Evolutionary conservation across 2,329 filamentous ascomycete genomes (phyloP).

Genomic region (Dothiorella sarmentorum): DNA sequence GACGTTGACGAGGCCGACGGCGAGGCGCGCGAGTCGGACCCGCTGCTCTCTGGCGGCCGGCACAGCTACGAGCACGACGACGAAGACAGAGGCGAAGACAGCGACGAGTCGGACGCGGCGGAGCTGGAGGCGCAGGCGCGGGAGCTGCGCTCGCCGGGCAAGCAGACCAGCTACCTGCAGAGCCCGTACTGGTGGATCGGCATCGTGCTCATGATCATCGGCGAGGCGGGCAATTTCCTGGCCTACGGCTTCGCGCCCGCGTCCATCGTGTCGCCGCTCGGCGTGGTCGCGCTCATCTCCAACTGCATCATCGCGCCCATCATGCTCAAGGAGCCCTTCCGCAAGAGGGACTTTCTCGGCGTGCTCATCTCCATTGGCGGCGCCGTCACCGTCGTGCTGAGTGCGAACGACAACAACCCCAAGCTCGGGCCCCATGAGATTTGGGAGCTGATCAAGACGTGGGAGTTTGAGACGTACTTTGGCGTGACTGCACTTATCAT

Average conservation of each 20-base stretch:
- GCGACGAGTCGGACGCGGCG: neutral
- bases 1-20: conserved; percentile 17
- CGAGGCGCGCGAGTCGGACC: conserved; percentile 10
- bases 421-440: conserved; percentile 89
- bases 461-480: conserved; percentile 89
- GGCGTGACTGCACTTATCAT: conserved; percentile 74
- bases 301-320: conserved; percentile 96
- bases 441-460: conserved; percentile 79
- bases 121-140: conserved; percentile 34
- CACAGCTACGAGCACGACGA: neutral
- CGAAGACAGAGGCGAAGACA: neutral
- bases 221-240: conserved; percentile 93
- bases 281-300: conserved; percentile 92
- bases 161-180: conserved; percentile 72
- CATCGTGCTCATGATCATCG: conserved; percentile 86
- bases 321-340: conserved; percentile 87
- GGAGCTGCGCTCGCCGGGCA: conserved; percentile 29
- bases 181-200: conserved; percentile 97
- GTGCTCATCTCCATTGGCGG: conserved; percentile 83
- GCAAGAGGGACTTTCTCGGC: conserved; percentile 78
- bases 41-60: neutral
- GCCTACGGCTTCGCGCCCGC: conserved; percentile 97
- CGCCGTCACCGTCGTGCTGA: conserved; percentile 88
- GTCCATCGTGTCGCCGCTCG: conserved; percentile 92
- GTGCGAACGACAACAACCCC: conserved; percentile 82